These are phyloP conservation scores for Fusarium poae DNA, from an alignment of 2,329 filamentous ascomycete genomes.

Conservation along the genomic window DNA sequence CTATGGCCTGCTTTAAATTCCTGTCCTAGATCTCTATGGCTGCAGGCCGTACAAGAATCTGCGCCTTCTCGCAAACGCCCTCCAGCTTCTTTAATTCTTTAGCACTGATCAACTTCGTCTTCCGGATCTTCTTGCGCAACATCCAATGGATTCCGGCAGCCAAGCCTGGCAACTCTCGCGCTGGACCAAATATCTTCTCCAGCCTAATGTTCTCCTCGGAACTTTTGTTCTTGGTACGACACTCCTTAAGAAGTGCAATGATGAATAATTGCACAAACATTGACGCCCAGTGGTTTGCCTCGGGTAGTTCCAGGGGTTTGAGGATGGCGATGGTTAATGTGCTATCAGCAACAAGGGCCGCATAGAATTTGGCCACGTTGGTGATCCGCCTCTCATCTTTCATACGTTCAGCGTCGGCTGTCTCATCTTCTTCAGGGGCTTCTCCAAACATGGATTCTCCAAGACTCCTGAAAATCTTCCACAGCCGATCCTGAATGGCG, in stretches of 20 bases:
- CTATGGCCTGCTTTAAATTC: not conserved
- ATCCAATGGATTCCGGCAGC: conserved; percentile 84
- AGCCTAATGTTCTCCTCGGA: conserved; percentile 69
- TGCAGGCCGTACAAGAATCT: conserved; percentile 47
- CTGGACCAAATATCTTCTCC: conserved; percentile 74
- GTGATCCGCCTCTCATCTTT: conserved; percentile 64
- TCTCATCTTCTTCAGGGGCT: conserved; percentile 68
- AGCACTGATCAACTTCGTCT: conserved; percentile 67
- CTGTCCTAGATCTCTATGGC: conserved; percentile 29
- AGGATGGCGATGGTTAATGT: conserved; percentile 63
- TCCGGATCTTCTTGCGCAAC: conserved; percentile 78
- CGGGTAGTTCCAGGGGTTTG: conserved; percentile 82
- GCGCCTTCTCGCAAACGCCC: conserved; percentile 52
- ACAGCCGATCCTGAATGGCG: conserved; percentile 88
- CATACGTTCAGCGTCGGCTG: conserved; percentile 61
- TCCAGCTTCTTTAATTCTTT: conserved; percentile 63
- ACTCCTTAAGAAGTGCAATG: conserved; percentile 78
- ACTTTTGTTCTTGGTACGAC: conserved; percentile 59
- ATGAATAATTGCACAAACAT: conserved; percentile 86
- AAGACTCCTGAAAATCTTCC: conserved; percentile 86
- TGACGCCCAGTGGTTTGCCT: conserved; percentile 80
- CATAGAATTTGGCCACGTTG: conserved; percentile 68
- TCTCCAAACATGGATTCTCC: conserved; percentile 83
- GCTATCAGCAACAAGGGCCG: conserved; percentile 62
- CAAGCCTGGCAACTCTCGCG: conserved; percentile 74